These are phyloP conservation scores for Pestalotiopsis sp. DNA, from an alignment of 2,329 filamentous ascomycete genomes.

Conservation along the genomic window DNA sequence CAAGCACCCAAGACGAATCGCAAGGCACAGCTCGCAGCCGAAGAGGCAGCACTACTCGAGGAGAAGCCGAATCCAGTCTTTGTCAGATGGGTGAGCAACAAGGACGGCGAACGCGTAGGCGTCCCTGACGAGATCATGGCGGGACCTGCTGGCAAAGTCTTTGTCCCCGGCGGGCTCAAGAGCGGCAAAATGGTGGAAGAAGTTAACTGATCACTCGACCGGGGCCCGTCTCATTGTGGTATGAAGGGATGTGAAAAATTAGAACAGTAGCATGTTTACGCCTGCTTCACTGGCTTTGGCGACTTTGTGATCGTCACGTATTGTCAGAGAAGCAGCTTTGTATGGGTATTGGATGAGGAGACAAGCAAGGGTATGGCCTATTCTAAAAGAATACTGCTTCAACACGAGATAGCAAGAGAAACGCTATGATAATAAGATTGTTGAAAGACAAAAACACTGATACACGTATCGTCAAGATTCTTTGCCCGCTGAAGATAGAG, in stretches of 20 bases:
- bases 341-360: background rate
- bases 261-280: background rate
- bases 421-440: background rate
- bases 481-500: no score
- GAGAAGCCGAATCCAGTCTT: constrained; percentile 61
- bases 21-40: constrained; percentile 49
- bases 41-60: constrained; percentile 51
- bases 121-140: constrained; percentile 71
- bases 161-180: constrained; percentile 41
- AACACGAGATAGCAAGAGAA: no score
- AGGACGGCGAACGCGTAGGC: constrained; percentile 62
- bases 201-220: constrained; percentile 31
- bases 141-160: constrained; percentile 63
- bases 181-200: constrained; percentile 58
- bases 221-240: background rate
- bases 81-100: constrained; percentile 72
- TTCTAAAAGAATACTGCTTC: no score
- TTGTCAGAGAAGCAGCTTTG: background rate
- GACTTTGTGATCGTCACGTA: background rate
- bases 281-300: background rate
- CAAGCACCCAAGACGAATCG: constrained; percentile 76
- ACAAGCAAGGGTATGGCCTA: background rate
- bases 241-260: background rate
- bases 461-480: no score
- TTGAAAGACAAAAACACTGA: background rate